Percentiles rank a stretch among this genome's conserved stretches.
phyloP scores from a whole-genome alignment of 306 rosid species.

The Lathyrus tuberosus region DNA sequence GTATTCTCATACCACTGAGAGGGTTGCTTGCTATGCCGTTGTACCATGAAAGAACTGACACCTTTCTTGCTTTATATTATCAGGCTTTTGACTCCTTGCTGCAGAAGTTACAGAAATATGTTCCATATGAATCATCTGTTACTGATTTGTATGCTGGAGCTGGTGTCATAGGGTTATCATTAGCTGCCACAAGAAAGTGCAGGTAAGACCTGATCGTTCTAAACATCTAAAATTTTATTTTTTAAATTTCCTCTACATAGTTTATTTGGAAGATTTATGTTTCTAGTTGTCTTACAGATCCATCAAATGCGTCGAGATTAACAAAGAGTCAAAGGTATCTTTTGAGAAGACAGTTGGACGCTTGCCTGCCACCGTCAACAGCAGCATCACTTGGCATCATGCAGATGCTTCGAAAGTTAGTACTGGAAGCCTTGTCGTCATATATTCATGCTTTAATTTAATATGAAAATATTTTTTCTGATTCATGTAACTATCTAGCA shows the following conservation, averaged over 20 bases:
- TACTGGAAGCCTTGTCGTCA: slow-evolving; percentile 36
- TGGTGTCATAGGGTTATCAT: slow-evolving; percentile 91
- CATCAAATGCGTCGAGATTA: slow-evolving; percentile 89
- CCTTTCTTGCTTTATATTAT: slow-evolving; percentile 29
- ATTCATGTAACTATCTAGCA: slow-evolving; percentile 1
- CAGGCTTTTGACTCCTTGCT: slow-evolving; percentile 92
- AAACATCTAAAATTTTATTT: slow-evolving; percentile 12
- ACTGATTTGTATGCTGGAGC: slow-evolving; percentile 97
- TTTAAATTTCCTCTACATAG: slow-evolving; percentile 24
- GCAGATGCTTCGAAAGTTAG: slow-evolving; percentile 87
- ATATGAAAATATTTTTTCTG: slow-evolving; percentile 5
- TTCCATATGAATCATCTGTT: slow-evolving; percentile 85
- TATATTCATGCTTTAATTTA: slow-evolving; percentile 33
- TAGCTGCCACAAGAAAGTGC: slow-evolving; percentile 91
- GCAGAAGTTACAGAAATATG: slow-evolving; percentile 83
- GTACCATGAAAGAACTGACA: slow-evolving; percentile 14
- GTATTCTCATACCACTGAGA: slow-evolving; percentile 17
- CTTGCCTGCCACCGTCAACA: slow-evolving; percentile 57
- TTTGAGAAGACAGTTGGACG: slow-evolving; percentile 90
- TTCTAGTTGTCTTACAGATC: slow-evolving; percentile 57
- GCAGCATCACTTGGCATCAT: slow-evolving; percentile 92
- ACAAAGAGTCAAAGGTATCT: slow-evolving; percentile 85
- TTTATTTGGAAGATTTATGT: slow-evolving; percentile 23
- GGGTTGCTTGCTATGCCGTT: background rate
- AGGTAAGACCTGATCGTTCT: slow-evolving; percentile 64